Evolutionary conservation across 2,329 filamentous ascomycete genomes (phyloP).

Genomic region (Ophiosphaerella narmari): DNA sequence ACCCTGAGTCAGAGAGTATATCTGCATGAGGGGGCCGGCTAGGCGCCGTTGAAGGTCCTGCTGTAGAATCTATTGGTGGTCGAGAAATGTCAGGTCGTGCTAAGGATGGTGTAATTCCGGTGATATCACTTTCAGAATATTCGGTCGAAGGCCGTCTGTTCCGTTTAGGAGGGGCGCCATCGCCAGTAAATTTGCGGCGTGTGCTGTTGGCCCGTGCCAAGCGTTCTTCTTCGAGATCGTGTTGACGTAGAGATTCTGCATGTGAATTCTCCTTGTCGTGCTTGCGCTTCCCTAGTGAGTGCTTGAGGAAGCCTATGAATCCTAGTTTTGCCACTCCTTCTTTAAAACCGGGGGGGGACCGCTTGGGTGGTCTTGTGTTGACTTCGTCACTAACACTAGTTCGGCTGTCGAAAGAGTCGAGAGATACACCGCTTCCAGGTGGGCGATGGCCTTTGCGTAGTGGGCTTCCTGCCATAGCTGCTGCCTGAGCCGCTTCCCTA

Average conservation of each 20-base stretch:
- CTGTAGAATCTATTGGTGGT: constrained; percentile 32
- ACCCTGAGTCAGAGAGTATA: constrained; percentile 50
- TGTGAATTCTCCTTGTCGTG: constrained; percentile 65
- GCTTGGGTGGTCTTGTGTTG: constrained; percentile 22
- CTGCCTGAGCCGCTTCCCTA: constrained; percentile 43
- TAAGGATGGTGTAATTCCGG: constrained; percentile 51
- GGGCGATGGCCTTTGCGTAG: constrained; percentile 35
- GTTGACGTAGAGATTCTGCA: constrained; percentile 58
- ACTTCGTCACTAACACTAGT: constrained; percentile 43
- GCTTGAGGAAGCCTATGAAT: constrained; percentile 47
- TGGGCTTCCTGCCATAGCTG: constrained; percentile 55
- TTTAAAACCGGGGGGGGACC: constrained; percentile 47
- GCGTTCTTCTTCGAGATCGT: constrained; percentile 58
- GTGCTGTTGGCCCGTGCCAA: constrained; percentile 58
- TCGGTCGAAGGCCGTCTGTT: constrained; percentile 45
- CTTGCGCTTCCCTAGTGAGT: constrained; percentile 56
- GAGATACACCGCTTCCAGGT: constrained; percentile 43
- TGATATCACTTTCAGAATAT: constrained; percentile 50
- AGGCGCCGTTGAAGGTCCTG: constrained; percentile 37
- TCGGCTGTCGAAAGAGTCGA: constrained; percentile 49
- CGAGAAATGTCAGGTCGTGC: constrained; percentile 43
- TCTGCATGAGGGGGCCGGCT: constrained; percentile 43
- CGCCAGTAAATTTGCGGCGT: constrained; percentile 69
- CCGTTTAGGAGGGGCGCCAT: constrained; percentile 55
- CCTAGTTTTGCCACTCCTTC: constrained; percentile 56